Evolutionary conservation across 176 grass and related monocot species (phyloP).

Genomic region (Thinopyrum elongatum): DNA sequence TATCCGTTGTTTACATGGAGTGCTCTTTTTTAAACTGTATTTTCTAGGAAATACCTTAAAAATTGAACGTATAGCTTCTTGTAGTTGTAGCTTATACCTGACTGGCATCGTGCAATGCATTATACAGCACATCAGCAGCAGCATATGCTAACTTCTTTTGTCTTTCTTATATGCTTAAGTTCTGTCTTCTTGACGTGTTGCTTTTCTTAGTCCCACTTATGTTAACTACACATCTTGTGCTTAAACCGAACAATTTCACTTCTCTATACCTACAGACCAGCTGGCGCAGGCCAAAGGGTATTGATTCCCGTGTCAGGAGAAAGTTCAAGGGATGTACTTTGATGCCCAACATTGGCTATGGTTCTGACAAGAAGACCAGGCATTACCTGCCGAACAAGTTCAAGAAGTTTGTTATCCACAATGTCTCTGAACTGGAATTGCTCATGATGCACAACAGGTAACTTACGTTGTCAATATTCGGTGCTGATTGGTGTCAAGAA

Average conservation of each 20-base stretch:
- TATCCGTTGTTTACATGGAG: not conserved
- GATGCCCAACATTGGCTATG: conserved; percentile 89
- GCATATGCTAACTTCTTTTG: not conserved
- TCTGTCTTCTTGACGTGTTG: not conserved
- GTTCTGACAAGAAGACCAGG: conserved; percentile 80
- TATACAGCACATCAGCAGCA: not conserved
- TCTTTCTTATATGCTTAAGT: not conserved
- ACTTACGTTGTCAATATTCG: not conserved
- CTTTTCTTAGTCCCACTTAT: not conserved
- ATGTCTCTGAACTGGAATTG: conserved; percentile 71
- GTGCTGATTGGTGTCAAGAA: not conserved
- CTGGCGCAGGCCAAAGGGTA: conserved; percentile 94
- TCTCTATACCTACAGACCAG: conserved; percentile 42
- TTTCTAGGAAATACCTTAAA: not conserved
- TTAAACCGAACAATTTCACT: not conserved
- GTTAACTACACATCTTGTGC: not conserved
- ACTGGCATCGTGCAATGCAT: not conserved
- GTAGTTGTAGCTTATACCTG: not conserved
- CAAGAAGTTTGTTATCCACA: conserved; percentile 91
- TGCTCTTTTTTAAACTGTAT: not conserved
- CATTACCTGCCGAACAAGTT: conserved; percentile 89
- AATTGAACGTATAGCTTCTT: not conserved
- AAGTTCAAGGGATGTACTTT: conserved; percentile 90
- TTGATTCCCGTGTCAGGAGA: conserved; percentile 78
- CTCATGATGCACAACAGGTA: conserved; percentile 96